Evolutionary conservation across 2,329 filamentous ascomycete species (phyloP).

Genomic region (Cordyceps cateniannulata): DNA sequence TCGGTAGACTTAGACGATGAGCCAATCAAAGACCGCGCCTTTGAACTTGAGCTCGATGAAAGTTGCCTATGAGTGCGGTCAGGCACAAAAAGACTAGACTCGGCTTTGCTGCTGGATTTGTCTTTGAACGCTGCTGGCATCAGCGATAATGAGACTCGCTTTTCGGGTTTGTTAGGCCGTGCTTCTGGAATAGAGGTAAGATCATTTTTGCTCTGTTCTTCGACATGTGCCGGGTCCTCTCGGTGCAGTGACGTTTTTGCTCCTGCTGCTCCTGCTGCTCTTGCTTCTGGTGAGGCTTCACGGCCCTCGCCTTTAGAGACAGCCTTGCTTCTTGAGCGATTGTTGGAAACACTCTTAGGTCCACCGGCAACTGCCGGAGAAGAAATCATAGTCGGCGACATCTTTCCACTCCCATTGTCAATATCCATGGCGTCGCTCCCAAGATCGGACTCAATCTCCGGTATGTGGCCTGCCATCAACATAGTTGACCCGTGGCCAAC

Average conservation of each 20-base stretch:
- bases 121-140: not conserved
- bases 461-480: not conserved
- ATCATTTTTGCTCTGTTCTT: not conserved
- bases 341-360: too few species aligned
- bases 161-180: not conserved
- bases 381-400: not conserved
- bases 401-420: not conserved
- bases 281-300: too few species aligned
- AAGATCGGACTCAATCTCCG: not conserved
- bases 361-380: not conserved
- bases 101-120: not conserved
- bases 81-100: conserved; percentile 1
- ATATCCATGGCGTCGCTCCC: conserved; percentile 9
- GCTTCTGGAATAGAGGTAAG: not conserved
- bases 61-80: not conserved
- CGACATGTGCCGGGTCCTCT: not conserved
- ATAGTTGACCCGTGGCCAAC: not conserved
- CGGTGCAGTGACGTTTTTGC: not conserved
- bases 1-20: not conserved
- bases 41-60: not conserved
- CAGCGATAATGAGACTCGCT: not conserved
- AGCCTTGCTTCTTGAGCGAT: not conserved
- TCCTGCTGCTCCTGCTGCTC: not conserved
- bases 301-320: too few species aligned
- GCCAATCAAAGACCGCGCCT: not conserved